phyloP scores from a whole-genome alignment of 768 basidiomycete genomes.

The Lactarius indigo region DNA sequence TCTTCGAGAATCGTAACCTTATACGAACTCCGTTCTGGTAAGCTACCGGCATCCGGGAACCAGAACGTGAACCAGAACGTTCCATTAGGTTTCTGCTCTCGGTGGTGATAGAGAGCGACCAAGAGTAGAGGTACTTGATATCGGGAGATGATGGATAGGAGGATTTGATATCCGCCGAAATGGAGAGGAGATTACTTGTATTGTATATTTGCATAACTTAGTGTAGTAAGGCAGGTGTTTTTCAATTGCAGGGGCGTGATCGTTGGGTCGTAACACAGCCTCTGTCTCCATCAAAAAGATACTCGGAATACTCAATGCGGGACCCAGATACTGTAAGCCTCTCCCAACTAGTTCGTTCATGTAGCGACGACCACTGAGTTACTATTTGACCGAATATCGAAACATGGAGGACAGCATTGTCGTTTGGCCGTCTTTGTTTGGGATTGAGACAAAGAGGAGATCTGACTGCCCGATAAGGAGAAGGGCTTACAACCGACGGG shows the following conservation, averaged over 20 bases:
- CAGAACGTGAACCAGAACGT: background rate
- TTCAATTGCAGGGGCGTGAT: background rate
- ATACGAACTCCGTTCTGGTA: background rate
- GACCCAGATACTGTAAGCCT: no score
- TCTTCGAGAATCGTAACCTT: background rate
- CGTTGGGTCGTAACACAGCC: background rate
- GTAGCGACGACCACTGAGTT: background rate
- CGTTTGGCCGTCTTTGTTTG: background rate
- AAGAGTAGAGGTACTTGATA: background rate
- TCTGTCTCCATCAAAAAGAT: background rate
- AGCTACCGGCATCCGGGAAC: conserved; percentile 1
- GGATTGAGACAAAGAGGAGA: conserved; percentile 7
- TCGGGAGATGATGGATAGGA: background rate
- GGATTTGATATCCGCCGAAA: background rate
- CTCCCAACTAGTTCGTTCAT: background rate
- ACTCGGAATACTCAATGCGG: background rate
- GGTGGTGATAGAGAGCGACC: conserved; percentile 2
- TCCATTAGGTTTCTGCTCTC: background rate
- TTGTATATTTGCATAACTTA: no score
- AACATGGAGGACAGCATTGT: background rate
- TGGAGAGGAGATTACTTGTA: background rate
- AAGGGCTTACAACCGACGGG: conserved; percentile 21
- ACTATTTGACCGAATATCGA: background rate
- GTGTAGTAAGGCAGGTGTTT: background rate
- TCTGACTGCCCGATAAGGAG: conserved; percentile 10